Evolutionary conservation across 495 filamentous ascomycete species (phyloP).

Genomic region (Xylaria grammica): DNA sequence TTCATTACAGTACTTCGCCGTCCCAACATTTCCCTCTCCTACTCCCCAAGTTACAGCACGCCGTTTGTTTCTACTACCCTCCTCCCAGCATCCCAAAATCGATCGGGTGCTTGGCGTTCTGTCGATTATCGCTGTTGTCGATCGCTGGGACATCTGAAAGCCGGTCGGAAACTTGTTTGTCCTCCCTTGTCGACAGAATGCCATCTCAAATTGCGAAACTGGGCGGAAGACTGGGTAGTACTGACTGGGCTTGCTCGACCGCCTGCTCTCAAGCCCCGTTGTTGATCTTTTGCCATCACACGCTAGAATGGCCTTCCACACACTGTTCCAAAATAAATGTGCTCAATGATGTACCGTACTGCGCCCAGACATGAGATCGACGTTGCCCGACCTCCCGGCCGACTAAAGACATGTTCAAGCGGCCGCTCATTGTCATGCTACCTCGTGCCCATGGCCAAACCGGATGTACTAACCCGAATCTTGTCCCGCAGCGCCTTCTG

Average conservation of each 20-base stretch:
- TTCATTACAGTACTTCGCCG: no score
- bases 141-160: conserved; percentile 13
- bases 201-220: conserved; percentile 34
- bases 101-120: conserved; percentile 19
- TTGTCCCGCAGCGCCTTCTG: background rate
- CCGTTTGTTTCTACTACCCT: conserved; percentile 11
- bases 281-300: background rate
- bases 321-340: conserved; percentile 13
- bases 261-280: conserved; percentile 9
- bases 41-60: background rate
- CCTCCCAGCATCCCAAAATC: background rate
- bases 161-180: conserved; percentile 16
- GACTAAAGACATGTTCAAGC: conserved; percentile 35
- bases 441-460: conserved; percentile 24
- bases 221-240: no score
- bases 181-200: conserved; percentile 8
- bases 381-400: conserved; percentile 16
- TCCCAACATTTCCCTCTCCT: background rate
- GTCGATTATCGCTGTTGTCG: conserved; percentile 19
- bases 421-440: conserved; percentile 46
- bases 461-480: conserved; percentile 9
- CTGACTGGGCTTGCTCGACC: background rate
- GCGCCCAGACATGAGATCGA: conserved; percentile 22
- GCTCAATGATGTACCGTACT: background rate
- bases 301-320: background rate